Conservation (phyloP, 202 grass and related monocot genomes). For the Cymbopogon flexuosus region DNA sequence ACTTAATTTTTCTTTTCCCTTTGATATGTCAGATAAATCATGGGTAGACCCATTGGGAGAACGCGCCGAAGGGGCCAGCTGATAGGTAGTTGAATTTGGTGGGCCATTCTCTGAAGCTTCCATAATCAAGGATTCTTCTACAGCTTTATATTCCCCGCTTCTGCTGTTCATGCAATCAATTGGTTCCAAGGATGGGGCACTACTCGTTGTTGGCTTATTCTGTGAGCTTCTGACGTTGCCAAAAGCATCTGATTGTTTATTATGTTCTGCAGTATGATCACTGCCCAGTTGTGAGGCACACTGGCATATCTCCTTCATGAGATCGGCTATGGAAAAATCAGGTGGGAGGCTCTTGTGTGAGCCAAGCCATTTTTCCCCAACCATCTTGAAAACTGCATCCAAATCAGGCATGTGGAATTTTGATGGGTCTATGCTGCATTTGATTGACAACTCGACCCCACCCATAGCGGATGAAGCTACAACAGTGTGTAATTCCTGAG, state of each 20-base stretch:
- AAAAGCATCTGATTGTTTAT: not conserved
- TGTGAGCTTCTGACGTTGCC: conserved; percentile 13
- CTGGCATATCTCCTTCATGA: conserved; percentile 67
- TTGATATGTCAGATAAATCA: conserved; percentile 60
- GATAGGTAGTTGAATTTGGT: conserved; percentile 13
- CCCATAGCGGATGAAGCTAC: conserved; percentile 62
- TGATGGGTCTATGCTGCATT: conserved; percentile 28
- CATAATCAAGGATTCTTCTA: conserved; percentile 21
- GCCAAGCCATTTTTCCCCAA: conserved; percentile 52
- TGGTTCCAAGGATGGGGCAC: not conserved
- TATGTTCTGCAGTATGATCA: conserved; percentile 24
- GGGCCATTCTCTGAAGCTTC: conserved; percentile 4
- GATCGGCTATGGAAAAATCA: conserved; percentile 44
- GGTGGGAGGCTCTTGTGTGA: conserved; percentile 52
- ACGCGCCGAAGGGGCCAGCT: not conserved
- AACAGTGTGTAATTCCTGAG: conserved; percentile 37
- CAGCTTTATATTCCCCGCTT: conserved; percentile 16
- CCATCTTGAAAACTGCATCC: conserved; percentile 52
- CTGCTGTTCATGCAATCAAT: conserved; percentile 7
- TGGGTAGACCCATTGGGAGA: conserved; percentile 16
- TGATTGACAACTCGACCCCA: conserved; percentile 60
- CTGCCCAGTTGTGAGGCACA: conserved; percentile 38
- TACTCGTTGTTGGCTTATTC: not conserved
- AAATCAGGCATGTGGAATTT: conserved; percentile 51
- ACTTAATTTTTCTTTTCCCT: conserved; percentile 58